Conservation (phyloP, 805 yeast species). For the Lachancea lanzarotensis region DNA sequence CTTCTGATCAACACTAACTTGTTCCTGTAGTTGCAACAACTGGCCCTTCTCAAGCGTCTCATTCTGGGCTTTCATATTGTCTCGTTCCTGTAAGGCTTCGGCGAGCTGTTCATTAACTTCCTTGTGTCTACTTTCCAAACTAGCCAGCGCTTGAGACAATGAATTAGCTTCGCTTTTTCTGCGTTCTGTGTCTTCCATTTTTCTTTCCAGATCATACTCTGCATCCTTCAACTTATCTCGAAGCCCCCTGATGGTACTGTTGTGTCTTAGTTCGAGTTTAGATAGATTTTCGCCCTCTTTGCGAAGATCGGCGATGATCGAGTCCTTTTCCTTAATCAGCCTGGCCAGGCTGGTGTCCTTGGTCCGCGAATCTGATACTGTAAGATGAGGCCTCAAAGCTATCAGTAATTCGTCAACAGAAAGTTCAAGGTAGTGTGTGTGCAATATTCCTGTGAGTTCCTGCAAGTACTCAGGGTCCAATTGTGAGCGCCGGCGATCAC, state of each 20-base stretch:
- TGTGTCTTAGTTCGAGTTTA: constrained; percentile 60
- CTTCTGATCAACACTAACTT: constrained; percentile 31
- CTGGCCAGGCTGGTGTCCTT: constrained; percentile 18
- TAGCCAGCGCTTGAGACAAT: constrained; percentile 16
- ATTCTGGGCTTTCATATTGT: neutral
- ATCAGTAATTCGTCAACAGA: neutral
- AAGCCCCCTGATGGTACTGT: constrained; percentile 58
- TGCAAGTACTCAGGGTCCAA: neutral
- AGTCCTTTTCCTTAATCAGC: constrained; percentile 39
- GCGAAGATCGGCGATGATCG: constrained; percentile 55
- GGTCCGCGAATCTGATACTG: no score
- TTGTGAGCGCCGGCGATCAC: neutral
- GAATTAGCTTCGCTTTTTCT: neutral
- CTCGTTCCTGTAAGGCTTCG: neutral
- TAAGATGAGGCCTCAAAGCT: constrained; percentile 2
- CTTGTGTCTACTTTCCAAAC: constrained; percentile 24
- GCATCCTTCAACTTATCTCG: constrained; percentile 33
- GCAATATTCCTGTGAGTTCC: constrained; percentile 2
- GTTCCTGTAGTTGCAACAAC: neutral
- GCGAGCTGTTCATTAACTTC: constrained; percentile 24
- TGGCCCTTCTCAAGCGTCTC: neutral
- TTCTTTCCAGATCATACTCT: constrained; percentile 21
- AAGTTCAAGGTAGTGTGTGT: constrained; percentile 3
- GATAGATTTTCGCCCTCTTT: constrained; percentile 74
- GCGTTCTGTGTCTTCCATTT: constrained; percentile 12